Evolutionary conservation across 345 rosid genomes (phyloP).

Genomic region (Eucalyptus dawsonii): DNA sequence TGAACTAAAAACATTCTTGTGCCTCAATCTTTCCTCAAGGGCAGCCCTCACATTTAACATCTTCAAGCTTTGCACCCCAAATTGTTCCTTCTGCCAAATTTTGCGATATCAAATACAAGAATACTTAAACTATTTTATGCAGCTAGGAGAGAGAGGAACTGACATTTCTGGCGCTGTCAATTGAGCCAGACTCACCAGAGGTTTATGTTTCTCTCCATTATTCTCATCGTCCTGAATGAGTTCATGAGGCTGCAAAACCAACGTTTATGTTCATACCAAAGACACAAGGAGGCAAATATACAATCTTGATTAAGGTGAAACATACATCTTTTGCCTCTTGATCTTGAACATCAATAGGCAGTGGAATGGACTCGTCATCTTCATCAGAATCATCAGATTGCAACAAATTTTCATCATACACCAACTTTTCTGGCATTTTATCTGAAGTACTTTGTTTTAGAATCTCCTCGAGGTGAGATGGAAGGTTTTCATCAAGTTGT

Average conservation of each 20-base stretch:
- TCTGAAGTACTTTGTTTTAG: conserved; percentile 12
- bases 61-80: conserved; percentile 63
- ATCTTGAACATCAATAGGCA: background rate
- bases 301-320: background rate
- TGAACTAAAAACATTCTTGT: conserved; percentile 37
- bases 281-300: background rate
- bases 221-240: background rate
- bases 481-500: conserved; percentile 58
- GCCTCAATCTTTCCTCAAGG: conserved; percentile 71
- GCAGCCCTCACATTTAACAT: conserved; percentile 83
- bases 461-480: conserved; percentile 48
- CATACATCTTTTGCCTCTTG: conserved; percentile 10
- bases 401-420: conserved; percentile 3
- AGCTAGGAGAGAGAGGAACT: background rate
- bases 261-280: background rate
- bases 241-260: conserved; percentile 2
- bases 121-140: background rate
- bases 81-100: conserved; percentile 41
- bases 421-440: conserved; percentile 2
- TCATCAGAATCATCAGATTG: conserved; percentile 13
- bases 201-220: conserved; percentile 23
- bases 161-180: background rate
- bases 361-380: background rate
- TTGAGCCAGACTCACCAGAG: conserved; percentile 26
- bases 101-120: background rate